Base-by-base conservation (phyloP, 1,284 basidiomycete genomes). In the Trametes pubescens region DNA sequence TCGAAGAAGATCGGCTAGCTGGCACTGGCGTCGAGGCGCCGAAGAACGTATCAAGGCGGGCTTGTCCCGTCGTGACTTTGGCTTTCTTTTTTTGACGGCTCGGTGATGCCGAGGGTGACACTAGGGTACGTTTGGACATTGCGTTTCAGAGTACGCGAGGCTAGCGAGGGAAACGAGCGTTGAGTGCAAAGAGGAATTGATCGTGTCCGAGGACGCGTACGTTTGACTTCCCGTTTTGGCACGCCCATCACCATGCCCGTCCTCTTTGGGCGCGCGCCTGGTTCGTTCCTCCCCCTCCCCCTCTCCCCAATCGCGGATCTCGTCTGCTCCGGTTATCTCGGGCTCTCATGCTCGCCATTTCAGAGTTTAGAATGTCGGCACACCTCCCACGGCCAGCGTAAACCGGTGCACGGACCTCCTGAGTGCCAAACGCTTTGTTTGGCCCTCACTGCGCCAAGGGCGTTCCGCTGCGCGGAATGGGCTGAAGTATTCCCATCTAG, bases 21-120 rank as follows among this genome's bases (percentile, higher is more conserved):
- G 46, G 35, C 22, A 52, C 47, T 37, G 62, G 57, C 46, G 59
- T 44, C 26, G 65, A 48, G n/a, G 58, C 59, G 48, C 70, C 63
- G 62, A 76, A 77, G 66, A 74, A 77, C 46, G 63, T 66, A 64
- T 76, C 73, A 47, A 77, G 71, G 38, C 71, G 73, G 40, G 69
- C 66, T 61, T 77, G 76, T 52, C 70, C 62, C 51, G 65, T 26
- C 6, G 64, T 47, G 44, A 46, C 47, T 59, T 73, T 76, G 24
- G 64, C 37, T 63, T 70, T 74, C 68, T 72, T 74, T 57, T 71
- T 76, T 48, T 68, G 65, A 59, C 72, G 71, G 61, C 59, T 69
- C 57, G 72, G 66, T 8, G 70, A 65, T 24, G 62, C 51, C 47
- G 66, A 56, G 24, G 52, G 35, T 51, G 73, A 62, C 26, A 59